Percentiles rank a stretch among this genome's conserved stretches.
Conservation (phyloP, 345 rosid genomes). For the Gossypium thurberi region DNA sequence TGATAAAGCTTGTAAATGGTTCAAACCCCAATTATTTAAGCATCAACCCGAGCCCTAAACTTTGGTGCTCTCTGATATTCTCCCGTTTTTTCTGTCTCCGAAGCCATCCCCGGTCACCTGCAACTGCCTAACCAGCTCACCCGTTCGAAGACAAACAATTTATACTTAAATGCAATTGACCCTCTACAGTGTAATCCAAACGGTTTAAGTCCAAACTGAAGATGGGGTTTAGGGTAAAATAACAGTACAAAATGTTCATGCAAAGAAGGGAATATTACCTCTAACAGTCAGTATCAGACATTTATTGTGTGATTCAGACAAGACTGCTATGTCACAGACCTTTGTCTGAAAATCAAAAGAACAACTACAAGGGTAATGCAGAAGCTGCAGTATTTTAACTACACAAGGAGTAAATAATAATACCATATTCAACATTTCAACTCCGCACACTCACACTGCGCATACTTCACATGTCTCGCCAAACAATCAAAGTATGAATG, state of each 20-base stretch:
- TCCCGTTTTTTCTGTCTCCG: background rate
- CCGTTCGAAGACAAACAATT: background rate
- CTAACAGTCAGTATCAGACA: background rate
- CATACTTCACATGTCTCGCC: too few species aligned
- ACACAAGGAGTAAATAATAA: background rate
- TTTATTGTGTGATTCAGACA: background rate
- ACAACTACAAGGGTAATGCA: background rate
- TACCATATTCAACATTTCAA: conserved; percentile 5
- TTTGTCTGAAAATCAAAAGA: conserved; percentile 4
- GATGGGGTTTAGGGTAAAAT: background rate
- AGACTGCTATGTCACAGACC: background rate
- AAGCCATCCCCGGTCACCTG: background rate
- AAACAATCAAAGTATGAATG: background rate
- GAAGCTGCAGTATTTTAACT: background rate
- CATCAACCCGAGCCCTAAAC: background rate
- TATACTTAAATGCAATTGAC: background rate
- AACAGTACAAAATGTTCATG: background rate
- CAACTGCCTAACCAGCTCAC: background rate
- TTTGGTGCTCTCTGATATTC: background rate
- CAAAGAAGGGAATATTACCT: background rate
- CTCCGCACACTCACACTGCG: background rate
- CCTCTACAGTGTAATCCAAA: background rate
- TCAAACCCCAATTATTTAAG: background rate
- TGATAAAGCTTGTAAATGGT: background rate
- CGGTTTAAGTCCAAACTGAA: background rate